Evolutionary conservation across 2,329 filamentous ascomycete species (phyloP).

Genomic region (Byssothecium circinans): DNA sequence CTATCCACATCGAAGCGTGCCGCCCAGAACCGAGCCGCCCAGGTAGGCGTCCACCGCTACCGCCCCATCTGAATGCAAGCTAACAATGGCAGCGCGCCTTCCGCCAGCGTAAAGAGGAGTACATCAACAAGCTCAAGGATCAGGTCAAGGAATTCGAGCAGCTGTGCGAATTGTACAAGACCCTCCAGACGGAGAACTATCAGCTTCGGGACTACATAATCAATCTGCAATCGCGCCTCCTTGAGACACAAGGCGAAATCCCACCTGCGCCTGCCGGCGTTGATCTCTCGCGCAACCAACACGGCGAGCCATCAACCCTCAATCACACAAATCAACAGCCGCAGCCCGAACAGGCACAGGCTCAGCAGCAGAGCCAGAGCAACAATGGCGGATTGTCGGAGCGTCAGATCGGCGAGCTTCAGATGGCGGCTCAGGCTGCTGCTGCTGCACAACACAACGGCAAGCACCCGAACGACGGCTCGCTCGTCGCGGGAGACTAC

Average conservation of each 20-base stretch:
- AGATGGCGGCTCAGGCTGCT: conserved; percentile 43
- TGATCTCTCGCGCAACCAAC: conserved; percentile 65
- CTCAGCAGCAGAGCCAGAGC: conserved; percentile 23
- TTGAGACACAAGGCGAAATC: conserved; percentile 81
- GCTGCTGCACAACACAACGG: conserved; percentile 37
- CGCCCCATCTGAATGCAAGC: conserved; percentile 3
- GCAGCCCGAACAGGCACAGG: conserved; percentile 19
- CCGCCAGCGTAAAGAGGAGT: conserved; percentile 94
- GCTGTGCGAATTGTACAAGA: conserved; percentile 76
- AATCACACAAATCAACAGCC: conserved; percentile 22
- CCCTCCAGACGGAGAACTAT: conserved; percentile 86
- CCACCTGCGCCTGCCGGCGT: conserved; percentile 82
- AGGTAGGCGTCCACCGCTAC: conserved; percentile 60
- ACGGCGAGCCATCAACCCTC: conserved; percentile 34
- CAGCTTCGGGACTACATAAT: conserved; percentile 90
- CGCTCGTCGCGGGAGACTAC: conserved; percentile 35
- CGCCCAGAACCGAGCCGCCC: conserved; percentile 92
- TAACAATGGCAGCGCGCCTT: conserved; percentile 73
- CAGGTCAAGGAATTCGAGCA: conserved; percentile 80
- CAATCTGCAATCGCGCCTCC: conserved; percentile 79
- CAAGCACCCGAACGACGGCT: conserved; percentile 39
- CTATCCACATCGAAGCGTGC: conserved; percentile 94
- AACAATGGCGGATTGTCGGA: conserved; percentile 42
- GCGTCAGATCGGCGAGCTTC: conserved; percentile 42
- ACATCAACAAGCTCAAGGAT: conserved; percentile 96